Base-by-base conservation (phyloP, 805 yeast genomes). In the Suhomyces emberorum region DNA sequence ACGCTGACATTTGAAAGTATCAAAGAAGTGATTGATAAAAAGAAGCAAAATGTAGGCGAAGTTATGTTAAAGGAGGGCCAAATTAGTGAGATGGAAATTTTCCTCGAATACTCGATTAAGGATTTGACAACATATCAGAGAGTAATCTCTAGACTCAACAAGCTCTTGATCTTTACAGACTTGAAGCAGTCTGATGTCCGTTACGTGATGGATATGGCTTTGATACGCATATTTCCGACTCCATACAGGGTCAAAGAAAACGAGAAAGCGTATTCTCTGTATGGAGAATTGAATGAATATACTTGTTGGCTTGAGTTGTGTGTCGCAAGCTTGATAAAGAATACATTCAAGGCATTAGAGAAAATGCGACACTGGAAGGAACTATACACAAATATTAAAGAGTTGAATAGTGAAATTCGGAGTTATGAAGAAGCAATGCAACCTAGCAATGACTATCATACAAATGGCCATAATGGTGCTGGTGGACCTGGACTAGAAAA, bases 81-180 rank as follows among this genome's bases (percentile, higher is more conserved):
- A 31, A 50, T 65, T 5, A 47, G 46, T 10, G 79, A 67, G 34
- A 70, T 74, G 36, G 72, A 67, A 32, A 63, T 65, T 22, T 79
- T 79, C 44, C 43, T 77, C 20, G 63, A 62, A 24, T 77, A 63
- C 41, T 69, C 81, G 0, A 37, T 55, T 15, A 55, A 59, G 7
- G 81, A 77, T 44, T 51, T 78, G 14, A 46, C 43, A 3, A 48
- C 46, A 3, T 66, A 65, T 38, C 48, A 54, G 14, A 40, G 30
- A 2, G 26, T 44, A 1, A 49, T 70, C 11, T 54, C 59, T 10
- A 61, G 52, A 37, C 48, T 77, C 18, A 63, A 63, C 42, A 70
- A 66, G 39, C 46, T 65, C 20, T 43, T 59, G 1, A 47, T 60
- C 8, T 60, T 71, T 30, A 51, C 48, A 10, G 60, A 59, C 4